phyloP scores from a whole-genome alignment of 2,329 filamentous ascomycete genomes.

The Kalmusia sp. region DNA sequence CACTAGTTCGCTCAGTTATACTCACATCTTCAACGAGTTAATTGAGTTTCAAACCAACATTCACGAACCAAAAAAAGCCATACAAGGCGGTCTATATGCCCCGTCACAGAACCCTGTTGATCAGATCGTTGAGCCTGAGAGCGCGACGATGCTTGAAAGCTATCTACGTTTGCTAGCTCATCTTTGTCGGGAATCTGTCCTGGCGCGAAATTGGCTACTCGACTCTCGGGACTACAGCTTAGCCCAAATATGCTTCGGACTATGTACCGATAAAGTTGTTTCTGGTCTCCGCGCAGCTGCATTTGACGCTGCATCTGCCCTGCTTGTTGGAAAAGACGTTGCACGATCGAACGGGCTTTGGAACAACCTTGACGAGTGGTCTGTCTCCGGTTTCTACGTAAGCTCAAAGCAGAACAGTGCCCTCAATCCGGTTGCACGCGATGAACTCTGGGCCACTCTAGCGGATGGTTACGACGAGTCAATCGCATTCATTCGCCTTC shows the following conservation, averaged over 20 bases:
- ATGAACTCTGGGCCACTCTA: constrained; percentile 72
- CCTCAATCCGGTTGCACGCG: constrained; percentile 29
- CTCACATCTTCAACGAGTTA: constrained; percentile 89
- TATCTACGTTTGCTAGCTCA: constrained; percentile 89
- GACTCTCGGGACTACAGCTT: constrained; percentile 72
- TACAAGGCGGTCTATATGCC: constrained; percentile 63
- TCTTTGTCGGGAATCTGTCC: constrained; percentile 75
- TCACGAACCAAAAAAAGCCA: constrained; percentile 72
- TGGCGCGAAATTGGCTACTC: constrained; percentile 77
- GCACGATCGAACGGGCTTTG: constrained; percentile 77
- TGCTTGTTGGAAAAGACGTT: constrained; percentile 76
- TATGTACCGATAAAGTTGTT: constrained; percentile 79
- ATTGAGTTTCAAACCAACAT: constrained; percentile 82
- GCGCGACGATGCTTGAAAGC: constrained; percentile 93
- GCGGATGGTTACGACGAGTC: constrained; percentile 83
- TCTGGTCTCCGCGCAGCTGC: constrained; percentile 81
- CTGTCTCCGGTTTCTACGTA: constrained; percentile 51
- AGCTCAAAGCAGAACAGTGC: constrained; percentile 38
- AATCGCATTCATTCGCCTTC: constrained; percentile 79
- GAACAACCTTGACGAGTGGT: constrained; percentile 80
- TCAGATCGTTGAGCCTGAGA: constrained; percentile 85
- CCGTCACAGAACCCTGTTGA: constrained; percentile 44
- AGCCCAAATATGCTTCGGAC: constrained; percentile 75
- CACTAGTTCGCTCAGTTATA: constrained; percentile 87
- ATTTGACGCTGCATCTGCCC: constrained; percentile 77